Evolutionary conservation across 495 filamentous ascomycete genomes (phyloP).

Genomic region (Ramalina peruviana): DNA sequence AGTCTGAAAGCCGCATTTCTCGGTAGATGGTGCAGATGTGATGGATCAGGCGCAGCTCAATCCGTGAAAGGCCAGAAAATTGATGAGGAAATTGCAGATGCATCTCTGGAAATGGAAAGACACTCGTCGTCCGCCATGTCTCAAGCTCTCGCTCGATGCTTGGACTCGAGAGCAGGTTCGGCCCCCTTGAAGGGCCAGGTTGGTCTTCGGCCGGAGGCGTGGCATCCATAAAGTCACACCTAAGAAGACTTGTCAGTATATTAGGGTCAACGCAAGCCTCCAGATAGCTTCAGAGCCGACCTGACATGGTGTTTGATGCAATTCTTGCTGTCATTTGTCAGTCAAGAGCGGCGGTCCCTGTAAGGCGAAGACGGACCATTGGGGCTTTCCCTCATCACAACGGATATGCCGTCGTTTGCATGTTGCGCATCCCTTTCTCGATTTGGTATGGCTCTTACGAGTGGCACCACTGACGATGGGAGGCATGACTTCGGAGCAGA

Average conservation of each 20-base stretch:
- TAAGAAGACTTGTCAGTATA: constrained; percentile 13
- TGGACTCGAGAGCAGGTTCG: constrained; percentile 70
- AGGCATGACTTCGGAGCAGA: constrained; percentile 4
- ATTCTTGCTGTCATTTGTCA: constrained; percentile 56
- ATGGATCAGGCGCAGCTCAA: constrained; percentile 78
- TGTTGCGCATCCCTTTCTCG: constrained; percentile 89
- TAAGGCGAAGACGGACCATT: constrained; percentile 54
- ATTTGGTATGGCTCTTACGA: constrained; percentile 85
- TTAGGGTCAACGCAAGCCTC: background rate
- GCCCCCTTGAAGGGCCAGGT: constrained; percentile 50
- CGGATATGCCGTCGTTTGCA: constrained; percentile 97
- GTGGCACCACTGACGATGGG: constrained; percentile 27
- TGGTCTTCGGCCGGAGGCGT: constrained; percentile 47
- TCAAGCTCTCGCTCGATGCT: constrained; percentile 70
- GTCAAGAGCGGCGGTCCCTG: constrained; percentile 3
- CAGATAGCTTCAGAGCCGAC: constrained; percentile 70
- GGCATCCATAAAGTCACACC: constrained; percentile 91
- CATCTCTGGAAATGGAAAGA: constrained; percentile 77
- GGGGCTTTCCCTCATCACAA: constrained; percentile 93
- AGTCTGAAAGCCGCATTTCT: constrained; percentile 60
- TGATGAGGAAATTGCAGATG: constrained; percentile 47
- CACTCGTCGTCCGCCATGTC: constrained; percentile 67
- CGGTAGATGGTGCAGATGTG: constrained; percentile 78
- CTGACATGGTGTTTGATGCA: constrained; percentile 97
- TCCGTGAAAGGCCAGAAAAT: constrained; percentile 49